Evolutionary conservation across 345 rosid genomes (phyloP), one percentile per base, ranked within the genome.

Genomic region (Brassica cretica): DNA sequence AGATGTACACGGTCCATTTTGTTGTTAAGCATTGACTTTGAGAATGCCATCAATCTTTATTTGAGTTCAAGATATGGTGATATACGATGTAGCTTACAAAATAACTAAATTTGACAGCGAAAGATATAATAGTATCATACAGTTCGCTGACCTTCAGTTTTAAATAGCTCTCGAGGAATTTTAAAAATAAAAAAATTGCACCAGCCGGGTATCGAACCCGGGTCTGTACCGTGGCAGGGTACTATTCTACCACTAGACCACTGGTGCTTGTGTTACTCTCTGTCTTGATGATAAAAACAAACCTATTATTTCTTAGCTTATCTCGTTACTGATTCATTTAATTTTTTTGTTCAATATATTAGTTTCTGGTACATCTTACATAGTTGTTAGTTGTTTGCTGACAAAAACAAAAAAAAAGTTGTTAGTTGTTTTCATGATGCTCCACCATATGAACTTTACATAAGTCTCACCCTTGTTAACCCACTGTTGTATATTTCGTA

Each of bases 161-260:
- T 44, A 35, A 44, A 11, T 44, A 10, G 51, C 5, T 44, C 51
- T 35, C 10, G 2, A 9, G 41, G 41, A 35, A 35, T 35, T 35
- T 35, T 32, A 32, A 32, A 32, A 32, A 5, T 6, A 32, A 27
- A 27, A 27, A 27, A 27, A 3, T 7, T 49, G 55, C 55, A 49
- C 55, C 55, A 49, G 55, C 55, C 18, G 18, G 18, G 2, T 14
- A 14, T 14, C 88, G 88, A 90, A 88, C 93, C 87, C 87, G 85
- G 93, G 90, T 85, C 87, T 85, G 85, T 84, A 85, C 90, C 81
- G 86, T 85, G 88, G 89, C 86, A 91, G 86, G 90, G 85, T 87
- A 88, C 86, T 82, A 82, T 82, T 84, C 75, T 81, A 85, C 78
- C 87, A 85, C 87, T 81, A 78, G 87, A 82, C 85, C 87, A 72